Base-by-base conservation (phyloP, 2,329 filamentous ascomycete species). In the Colletotrichum cordylinicola region DNA sequence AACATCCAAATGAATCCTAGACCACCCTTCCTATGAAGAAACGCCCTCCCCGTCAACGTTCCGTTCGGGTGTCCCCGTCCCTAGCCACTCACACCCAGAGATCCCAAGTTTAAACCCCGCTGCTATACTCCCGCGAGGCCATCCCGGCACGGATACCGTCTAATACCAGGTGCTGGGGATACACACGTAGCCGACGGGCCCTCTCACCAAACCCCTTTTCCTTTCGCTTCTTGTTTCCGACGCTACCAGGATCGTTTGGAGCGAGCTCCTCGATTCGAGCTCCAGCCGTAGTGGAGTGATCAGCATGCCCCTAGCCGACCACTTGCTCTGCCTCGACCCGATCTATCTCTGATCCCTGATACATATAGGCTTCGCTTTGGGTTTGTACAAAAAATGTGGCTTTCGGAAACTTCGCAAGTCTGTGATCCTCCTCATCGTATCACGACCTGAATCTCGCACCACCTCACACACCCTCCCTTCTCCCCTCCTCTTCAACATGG, bases 361-460 rank as follows among this genome's bases (percentile, higher is more conserved):
- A 64, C 64, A 75, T 77, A 62, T 76, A 74, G 58, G 27, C 35
- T 24, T 52, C 43, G 43, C 43, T 77, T 77, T 69, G 37, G 35
- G 37, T 27, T 68, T 66, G 62, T 48, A 62, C 64, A 48, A 67
- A 67, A 13, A 21, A 66, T 66, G 74, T 78, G 74, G 70, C 74
- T 78, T 55, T 60, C 58, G 64, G 35, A 62, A 77, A 48, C 58
- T 67, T 71, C 52, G 31, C 76, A 61, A 48, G 29, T 29, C 58
- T 37, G 9, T 43, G 39, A 24, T 15, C 67, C 62, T 48, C 21
- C 33, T 55, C 18, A n/a, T 12, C 27, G 58, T 27, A 52, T 71
- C 61, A 72, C 52, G 18, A 55, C 39, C 21, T 33, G 18, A 27
- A 48, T 21, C 43, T 62, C 56, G 43, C 64, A 61, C 72, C 60